Conservation (phyloP, 345 rosid genomes). For the Luvunga scandens region DNA sequence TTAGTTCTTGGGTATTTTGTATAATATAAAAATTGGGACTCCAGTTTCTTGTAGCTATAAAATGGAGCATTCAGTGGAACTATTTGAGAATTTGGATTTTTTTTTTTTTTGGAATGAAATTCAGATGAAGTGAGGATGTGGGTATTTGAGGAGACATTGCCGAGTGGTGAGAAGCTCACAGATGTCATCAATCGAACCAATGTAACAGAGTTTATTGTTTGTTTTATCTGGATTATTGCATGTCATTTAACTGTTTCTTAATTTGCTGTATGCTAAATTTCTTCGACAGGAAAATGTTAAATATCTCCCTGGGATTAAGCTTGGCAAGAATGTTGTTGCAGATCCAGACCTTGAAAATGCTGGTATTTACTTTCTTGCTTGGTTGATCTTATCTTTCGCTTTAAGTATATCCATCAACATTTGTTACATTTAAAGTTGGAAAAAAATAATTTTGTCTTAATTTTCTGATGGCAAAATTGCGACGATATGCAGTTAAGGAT, state of each 20-base stretch:
- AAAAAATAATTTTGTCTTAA: neutral
- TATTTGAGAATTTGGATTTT: neutral
- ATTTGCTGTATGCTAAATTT: neutral
- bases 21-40: neutral
- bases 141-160: conserved; percentile 90
- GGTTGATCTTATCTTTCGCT: neutral
- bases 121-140: conserved; percentile 99
- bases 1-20: neutral
- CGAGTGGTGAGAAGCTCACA: conserved; percentile 86
- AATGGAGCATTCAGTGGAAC: conserved; percentile 6
- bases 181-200: conserved; percentile 82
- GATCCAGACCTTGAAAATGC: conserved; percentile 89
- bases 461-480: neutral
- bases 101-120: neutral
- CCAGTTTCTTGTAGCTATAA: neutral
- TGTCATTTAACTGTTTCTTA: conserved; percentile 3
- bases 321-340: conserved; percentile 80
- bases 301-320: conserved; percentile 88
- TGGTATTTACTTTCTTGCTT: conserved; percentile 42
- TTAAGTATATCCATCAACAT: neutral
- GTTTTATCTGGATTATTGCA: neutral
- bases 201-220: conserved; percentile 30
- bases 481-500: conserved; percentile 55
- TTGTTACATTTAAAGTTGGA: neutral
- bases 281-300: conserved; percentile 72